phyloP scores from a whole-genome alignment of 768 basidiomycete species.

The Russula earlei region DNA sequence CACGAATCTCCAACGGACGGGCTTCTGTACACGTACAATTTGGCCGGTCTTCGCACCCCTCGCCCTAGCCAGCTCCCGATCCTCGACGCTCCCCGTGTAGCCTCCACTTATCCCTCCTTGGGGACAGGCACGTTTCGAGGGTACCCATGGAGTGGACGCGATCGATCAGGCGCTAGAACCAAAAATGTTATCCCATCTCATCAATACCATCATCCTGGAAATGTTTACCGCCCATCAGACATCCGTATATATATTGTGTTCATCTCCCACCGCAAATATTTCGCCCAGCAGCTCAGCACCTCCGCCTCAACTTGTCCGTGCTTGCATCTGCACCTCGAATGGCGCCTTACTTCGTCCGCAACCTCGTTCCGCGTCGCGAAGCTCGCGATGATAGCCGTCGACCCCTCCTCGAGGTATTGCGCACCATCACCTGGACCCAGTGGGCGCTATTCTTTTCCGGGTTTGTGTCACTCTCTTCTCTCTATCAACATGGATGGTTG shows the following conservation, averaged over 20 bases:
- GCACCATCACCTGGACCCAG: constrained; percentile 38
- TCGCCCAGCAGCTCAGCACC: background rate
- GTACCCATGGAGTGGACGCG: background rate
- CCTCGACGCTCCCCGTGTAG: background rate
- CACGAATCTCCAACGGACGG: too few species aligned
- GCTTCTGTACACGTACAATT: too few species aligned
- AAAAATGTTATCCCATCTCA: background rate
- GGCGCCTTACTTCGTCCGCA: constrained; percentile 20
- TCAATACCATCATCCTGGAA: background rate
- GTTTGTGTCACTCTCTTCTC: constrained; percentile 23
- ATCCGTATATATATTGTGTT: background rate
- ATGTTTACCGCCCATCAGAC: background rate
- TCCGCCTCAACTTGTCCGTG: background rate
- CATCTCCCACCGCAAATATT: background rate
- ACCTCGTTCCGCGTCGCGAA: constrained; percentile 14
- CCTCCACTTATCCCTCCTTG: background rate
- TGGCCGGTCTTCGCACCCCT: background rate
- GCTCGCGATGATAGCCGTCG: constrained; percentile 9
- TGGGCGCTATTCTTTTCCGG: constrained; percentile 48
- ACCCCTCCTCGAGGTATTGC: constrained; percentile 35
- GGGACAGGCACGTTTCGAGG: background rate
- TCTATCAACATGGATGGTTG: background rate
- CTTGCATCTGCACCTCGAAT: background rate
- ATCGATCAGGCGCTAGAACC: background rate
- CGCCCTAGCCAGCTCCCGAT: background rate